A percentile compares a stretch with the other conserved stretches of the same genome.
phyloP scores from a whole-genome alignment of 1,284 basidiomycete species.

The Ceratobasidium sp. region DNA sequence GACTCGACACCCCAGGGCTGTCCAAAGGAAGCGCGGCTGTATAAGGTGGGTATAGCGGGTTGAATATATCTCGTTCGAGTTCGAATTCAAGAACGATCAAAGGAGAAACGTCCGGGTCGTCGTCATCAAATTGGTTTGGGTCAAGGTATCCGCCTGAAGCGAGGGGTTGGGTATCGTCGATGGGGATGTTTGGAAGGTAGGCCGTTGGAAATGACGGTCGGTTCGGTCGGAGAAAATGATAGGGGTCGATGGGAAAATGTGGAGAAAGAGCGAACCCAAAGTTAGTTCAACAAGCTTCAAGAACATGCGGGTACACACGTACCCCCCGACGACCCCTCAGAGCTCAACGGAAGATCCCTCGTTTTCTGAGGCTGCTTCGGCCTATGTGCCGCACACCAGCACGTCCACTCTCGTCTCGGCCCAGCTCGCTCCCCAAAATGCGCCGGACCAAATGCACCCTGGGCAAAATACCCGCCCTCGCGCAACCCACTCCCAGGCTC shows the following conservation, averaged over 20 bases:
- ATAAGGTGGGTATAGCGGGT: conserved; percentile 70
- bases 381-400: conserved; percentile 84
- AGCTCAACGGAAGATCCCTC: neutral
- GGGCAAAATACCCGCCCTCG: conserved; percentile 44
- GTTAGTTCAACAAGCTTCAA: too few relatives aligned
- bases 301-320: too few relatives aligned
- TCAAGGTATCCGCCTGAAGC: conserved; percentile 8
- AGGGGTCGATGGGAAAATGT: too few relatives aligned
- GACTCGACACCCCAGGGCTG: conserved; percentile 37
- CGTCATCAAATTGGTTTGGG: conserved; percentile 11
- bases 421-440: conserved; percentile 32
- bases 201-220: neutral
- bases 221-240: too few relatives aligned
- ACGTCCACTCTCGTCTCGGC: conserved; percentile 67
- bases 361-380: conserved; percentile 50
- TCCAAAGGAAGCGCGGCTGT: conserved; percentile 44
- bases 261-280: too few relatives aligned
- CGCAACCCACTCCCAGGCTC: conserved; percentile 61
- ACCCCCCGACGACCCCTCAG: conserved; percentile 8
- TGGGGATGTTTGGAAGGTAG: neutral
- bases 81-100: conserved; percentile 84
- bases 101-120: conserved; percentile 10
- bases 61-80: conserved; percentile 73
- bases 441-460: conserved; percentile 9
- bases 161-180: neutral